Conservation (phyloP, 2,329 filamentous ascomycete species). For the Emergomyces orientalis region DNA sequence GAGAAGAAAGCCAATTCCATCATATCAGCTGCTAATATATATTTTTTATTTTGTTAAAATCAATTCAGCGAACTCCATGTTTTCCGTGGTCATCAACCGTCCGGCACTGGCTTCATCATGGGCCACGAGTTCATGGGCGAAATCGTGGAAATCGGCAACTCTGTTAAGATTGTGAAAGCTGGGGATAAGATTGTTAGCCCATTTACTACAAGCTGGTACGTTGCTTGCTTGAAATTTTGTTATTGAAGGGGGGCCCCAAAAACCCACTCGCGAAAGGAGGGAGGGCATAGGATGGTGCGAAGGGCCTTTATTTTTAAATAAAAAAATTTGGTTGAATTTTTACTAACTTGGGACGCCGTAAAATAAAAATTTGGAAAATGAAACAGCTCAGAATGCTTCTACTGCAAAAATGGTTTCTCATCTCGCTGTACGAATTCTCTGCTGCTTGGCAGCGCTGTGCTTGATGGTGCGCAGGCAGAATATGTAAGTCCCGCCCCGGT, state of each 20-base stretch:
- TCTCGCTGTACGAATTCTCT: conserved; percentile 63
- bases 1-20: background rate
- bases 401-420: conserved; percentile 67
- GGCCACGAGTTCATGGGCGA: conserved; percentile 79
- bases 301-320: too few species aligned
- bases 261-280: background rate
- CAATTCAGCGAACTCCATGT: conserved; percentile 70
- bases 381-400: conserved; percentile 63
- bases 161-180: conserved; percentile 57
- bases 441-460: conserved; percentile 58
- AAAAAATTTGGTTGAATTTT: too few species aligned
- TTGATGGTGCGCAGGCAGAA: conserved; percentile 76
- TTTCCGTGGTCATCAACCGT: conserved; percentile 71
- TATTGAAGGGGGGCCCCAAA: background rate
- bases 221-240: background rate
- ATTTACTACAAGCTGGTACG: conserved; percentile 69
- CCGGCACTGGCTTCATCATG: conserved; percentile 54
- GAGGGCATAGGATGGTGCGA: background rate
- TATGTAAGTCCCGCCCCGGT: conserved; percentile 42
- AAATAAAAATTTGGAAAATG: background rate
- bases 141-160: conserved; percentile 57
- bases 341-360: too few species aligned
- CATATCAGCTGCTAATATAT: background rate
- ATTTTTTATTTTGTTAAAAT: background rate
- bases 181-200: conserved; percentile 75